A percentile compares a stretch with the other conserved stretches of the same genome.
Evolutionary conservation across 805 yeast genomes (phyloP).

Genomic region (Starmerella tilneyi): DNA sequence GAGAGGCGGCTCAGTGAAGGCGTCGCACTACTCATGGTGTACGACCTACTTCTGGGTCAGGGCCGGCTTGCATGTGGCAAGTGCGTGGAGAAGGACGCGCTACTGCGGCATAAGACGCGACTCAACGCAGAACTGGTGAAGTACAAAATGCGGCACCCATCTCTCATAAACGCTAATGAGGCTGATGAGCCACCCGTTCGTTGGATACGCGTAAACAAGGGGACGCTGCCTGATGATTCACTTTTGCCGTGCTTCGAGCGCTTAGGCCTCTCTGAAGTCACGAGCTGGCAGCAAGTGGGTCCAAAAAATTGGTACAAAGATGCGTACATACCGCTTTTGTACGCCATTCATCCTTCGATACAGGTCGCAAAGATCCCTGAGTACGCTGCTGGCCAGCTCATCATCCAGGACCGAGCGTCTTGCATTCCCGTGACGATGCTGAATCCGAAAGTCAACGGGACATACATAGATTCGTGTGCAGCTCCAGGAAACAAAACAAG

Average conservation of each 20-base stretch:
- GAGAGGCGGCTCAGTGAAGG: slow-evolving; percentile 42
- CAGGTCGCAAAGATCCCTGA: slow-evolving; percentile 56
- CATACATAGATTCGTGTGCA: slow-evolving; percentile 83
- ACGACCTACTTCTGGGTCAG: slow-evolving; percentile 67
- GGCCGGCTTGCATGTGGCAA: slow-evolving; percentile 86
- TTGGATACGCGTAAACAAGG: slow-evolving; percentile 50
- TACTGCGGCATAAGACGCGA: slow-evolving; percentile 68
- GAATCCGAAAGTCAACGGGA: slow-evolving; percentile 38
- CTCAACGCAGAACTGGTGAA: slow-evolving; percentile 72
- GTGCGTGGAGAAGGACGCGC: slow-evolving; percentile 71
- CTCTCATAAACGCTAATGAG: slow-evolving; percentile 14
- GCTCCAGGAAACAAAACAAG: slow-evolving; percentile 99
- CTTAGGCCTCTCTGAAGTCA: slow-evolving; percentile 9
- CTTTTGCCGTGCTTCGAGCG: slow-evolving; percentile 29
- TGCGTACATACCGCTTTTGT: slow-evolving; percentile 59
- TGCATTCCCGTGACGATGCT: slow-evolving; percentile 90
- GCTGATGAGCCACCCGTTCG: slow-evolving; percentile 34
- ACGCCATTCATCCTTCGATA: slow-evolving; percentile 72
- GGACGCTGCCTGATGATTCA: slow-evolving; percentile 37
- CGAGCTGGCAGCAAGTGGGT: slow-evolving; percentile 29
- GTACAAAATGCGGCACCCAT: slow-evolving; percentile 55
- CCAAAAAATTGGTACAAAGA: slow-evolving; percentile 45
- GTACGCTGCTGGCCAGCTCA: slow-evolving; percentile 65
- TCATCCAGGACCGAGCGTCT: slow-evolving; percentile 92
- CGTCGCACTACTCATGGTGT: slow-evolving; percentile 56